A percentile compares a stretch with the other conserved stretches of the same genome.
Conservation (phyloP, 257 asterid genomes). For the Jacaranda copaia region DNA sequence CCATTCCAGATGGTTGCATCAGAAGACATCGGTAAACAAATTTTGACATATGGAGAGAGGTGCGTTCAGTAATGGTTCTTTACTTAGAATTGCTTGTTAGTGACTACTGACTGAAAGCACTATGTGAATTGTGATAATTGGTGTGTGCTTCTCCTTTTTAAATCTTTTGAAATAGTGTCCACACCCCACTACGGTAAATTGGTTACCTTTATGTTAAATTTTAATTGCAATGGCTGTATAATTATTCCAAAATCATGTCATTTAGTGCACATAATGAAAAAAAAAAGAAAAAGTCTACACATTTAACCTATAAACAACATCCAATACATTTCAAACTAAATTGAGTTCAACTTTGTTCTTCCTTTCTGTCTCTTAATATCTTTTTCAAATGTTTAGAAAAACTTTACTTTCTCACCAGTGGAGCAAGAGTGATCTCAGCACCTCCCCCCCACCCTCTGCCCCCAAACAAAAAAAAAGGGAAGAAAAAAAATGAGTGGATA, state of each 20-base stretch:
- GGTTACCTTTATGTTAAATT: background rate
- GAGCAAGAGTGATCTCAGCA: too few species aligned
- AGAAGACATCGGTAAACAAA: conserved; percentile 93
- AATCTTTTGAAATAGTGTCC: background rate
- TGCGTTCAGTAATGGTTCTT: conserved; percentile 35
- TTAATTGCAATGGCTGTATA: background rate
- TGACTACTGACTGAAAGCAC: background rate
- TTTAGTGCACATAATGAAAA: background rate
- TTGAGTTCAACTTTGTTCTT: background rate
- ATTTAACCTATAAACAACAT: too few species aligned
- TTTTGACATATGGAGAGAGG: conserved; percentile 87
- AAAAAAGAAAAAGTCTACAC: background rate
- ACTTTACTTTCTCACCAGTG: background rate
- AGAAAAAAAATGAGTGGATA: background rate
- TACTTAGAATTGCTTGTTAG: background rate
- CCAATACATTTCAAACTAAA: background rate
- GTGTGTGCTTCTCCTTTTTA: background rate
- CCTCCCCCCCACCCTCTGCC: too few species aligned
- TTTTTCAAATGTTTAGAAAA: conserved; percentile 2
- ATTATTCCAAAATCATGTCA: background rate
- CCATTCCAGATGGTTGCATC: conserved; percentile 72
- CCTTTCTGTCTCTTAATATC: background rate
- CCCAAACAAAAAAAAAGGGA: background rate
- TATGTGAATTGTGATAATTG: conserved; percentile 10
- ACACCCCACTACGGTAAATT: background rate